These are phyloP conservation scores for Wickerhamiella lipophila DNA, from an alignment of 805 yeast genomes.

Conservation along the genomic window DNA sequence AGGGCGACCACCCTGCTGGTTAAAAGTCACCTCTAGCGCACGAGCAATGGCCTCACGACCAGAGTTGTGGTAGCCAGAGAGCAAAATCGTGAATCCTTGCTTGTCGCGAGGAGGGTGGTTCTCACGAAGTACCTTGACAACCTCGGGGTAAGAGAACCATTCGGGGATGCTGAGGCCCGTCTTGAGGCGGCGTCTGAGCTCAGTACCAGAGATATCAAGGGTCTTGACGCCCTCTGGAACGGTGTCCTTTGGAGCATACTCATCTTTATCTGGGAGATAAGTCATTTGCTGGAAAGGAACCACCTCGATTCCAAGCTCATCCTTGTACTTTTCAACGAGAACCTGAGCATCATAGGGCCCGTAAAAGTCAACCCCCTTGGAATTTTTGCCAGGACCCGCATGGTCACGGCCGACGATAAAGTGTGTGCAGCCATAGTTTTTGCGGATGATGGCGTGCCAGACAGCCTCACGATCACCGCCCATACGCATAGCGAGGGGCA, in stretches of 20 bases:
- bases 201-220: slow-evolving; percentile 88
- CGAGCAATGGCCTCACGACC: slow-evolving; percentile 56
- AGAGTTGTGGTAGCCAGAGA: slow-evolving; percentile 47
- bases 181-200: slow-evolving; percentile 73
- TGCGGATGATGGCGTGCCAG: slow-evolving; percentile 95
- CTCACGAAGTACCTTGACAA: slow-evolving; percentile 78
- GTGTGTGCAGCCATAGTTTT: slow-evolving; percentile 93
- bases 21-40: slow-evolving; percentile 79
- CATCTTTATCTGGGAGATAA: slow-evolving; percentile 85
- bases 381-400: slow-evolving; percentile 88
- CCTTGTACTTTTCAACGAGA: slow-evolving; percentile 58
- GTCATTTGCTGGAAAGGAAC: slow-evolving; percentile 97
- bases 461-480: slow-evolving; percentile 98
- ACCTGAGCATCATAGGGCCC: slow-evolving; percentile 97
- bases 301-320: slow-evolving; percentile 74
- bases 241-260: slow-evolving; percentile 90
- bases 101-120: slow-evolving; percentile 81
- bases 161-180: slow-evolving; percentile 83
- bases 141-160: slow-evolving; percentile 97
- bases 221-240: slow-evolving; percentile 70
- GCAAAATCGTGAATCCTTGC: slow-evolving; percentile 76
- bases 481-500: slow-evolving; percentile 98
- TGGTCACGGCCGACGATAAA: slow-evolving; percentile 97
- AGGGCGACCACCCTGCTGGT: slow-evolving; percentile 82
- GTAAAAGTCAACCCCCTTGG: slow-evolving; percentile 84